Evolutionary conservation across 371 early-diverging fungal species (phyloP), one percentile per base, ranked within the genome.

Genomic region (Mucor mucedo): DNA sequence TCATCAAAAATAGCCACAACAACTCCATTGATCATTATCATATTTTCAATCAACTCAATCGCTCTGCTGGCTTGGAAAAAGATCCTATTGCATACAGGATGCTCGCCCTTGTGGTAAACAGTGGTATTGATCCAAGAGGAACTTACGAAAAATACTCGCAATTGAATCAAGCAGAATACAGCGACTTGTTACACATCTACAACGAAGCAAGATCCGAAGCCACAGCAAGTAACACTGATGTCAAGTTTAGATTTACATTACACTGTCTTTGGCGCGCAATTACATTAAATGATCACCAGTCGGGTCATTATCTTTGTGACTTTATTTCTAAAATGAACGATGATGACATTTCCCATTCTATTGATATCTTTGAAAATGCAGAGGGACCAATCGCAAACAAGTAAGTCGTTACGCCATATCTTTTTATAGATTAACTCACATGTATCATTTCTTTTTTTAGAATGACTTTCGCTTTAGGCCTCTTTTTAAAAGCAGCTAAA

Each of bases 251-350:
- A 21, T 69, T 69, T 45, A 35, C 61, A 3, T 49, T 69, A 27
- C 53, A 65, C 5, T 62, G 65, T 32, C 44, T 69, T 3, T 69
- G 70, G 70, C 64, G 53, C 41, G 65, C 65, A 1, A 57, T 69
- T 28, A 39, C 52, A 30, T 33, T 69, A 1, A 55, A 58, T 11
- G 70, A 69, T 39, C 65, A 65, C 28, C 47, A 16, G 6, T 60
- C 70, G 28, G 70, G 70, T 16, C 41, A 54, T n/a, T n/a, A 28
- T 29, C 16, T 69, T 14, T 62, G 61, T 48, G 33, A 61, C 5
- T 53, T 42, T 42, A 33, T 57, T 27, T 4, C 33, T 6, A 30
- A 49, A 5, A 69, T 69, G 70, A 35, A 7, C n/a, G 5, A 30
- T 8, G 42, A 69, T 10, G 65, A 69, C 47, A 29, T 57, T 27